Percentiles rank a stretch among this genome's conserved stretches.
Evolutionary conservation across 192 early-diverging fungal species (phyloP).

Genomic region (Fimicolochytrium jonesii): DNA sequence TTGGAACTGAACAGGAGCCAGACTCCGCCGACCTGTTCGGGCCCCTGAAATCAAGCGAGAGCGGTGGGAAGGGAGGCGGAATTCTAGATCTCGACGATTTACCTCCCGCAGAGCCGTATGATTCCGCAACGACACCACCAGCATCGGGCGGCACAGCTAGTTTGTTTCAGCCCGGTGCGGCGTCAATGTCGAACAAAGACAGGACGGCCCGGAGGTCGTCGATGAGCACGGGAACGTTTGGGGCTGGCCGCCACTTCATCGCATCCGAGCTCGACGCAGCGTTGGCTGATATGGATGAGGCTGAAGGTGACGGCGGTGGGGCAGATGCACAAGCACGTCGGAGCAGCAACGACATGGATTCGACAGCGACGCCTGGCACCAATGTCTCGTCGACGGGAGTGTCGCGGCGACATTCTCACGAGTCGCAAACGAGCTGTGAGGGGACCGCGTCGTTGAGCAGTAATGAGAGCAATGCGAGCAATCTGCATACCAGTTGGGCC

Average conservation of each 20-base stretch:
- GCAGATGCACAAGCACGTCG: background rate
- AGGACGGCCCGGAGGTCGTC: slow-evolving; percentile 17
- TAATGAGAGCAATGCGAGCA: too few relatives aligned
- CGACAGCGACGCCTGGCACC: background rate
- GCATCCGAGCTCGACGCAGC: slow-evolving; percentile 17
- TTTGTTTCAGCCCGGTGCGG: background rate
- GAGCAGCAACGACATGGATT: background rate
- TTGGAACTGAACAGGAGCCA: too few relatives aligned
- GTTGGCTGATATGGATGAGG: background rate
- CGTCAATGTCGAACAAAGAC: background rate
- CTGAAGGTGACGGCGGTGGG: background rate
- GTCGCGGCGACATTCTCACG: background rate
- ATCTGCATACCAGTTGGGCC: too few relatives aligned
- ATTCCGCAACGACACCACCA: too few relatives aligned
- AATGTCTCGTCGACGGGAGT: background rate
- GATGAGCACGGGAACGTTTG: slow-evolving; percentile 10
- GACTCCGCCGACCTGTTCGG: too few relatives aligned
- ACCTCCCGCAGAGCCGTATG: too few relatives aligned
- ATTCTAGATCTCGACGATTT: too few relatives aligned
- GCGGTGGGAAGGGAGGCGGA: too few relatives aligned
- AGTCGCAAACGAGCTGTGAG: background rate
- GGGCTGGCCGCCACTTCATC: slow-evolving; percentile 13
- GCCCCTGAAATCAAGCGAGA: too few relatives aligned
- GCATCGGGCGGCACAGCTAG: too few relatives aligned
- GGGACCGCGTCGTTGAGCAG: background rate